Percentiles rank a stretch among this genome's conserved stretches.
Evolutionary conservation across 805 yeast genomes (phyloP).

Genomic region (Candida verbasci): DNA sequence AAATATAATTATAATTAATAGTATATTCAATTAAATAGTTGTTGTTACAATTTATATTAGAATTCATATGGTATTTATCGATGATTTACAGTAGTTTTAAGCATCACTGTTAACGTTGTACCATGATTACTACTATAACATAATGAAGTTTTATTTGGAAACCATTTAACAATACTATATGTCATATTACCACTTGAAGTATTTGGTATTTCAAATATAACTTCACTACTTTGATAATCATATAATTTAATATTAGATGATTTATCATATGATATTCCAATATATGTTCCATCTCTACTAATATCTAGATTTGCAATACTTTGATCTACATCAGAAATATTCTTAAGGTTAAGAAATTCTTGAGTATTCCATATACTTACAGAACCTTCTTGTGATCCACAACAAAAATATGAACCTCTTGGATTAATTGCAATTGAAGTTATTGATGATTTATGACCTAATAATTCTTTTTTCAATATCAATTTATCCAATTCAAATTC

Average conservation of each 20-base stretch:
- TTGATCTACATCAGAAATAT: constrained; percentile 39
- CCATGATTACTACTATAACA: constrained; percentile 29
- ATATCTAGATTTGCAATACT: constrained; percentile 36
- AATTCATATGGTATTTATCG: no score
- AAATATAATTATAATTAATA: no score
- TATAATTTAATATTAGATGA: constrained; percentile 38
- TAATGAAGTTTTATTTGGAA: constrained; percentile 29
- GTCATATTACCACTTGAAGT: constrained; percentile 25
- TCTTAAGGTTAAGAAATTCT: constrained; percentile 31
- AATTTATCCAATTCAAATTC: constrained; percentile 10
- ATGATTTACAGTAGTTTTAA: constrained; percentile 6
- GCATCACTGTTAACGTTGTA: constrained; percentile 22
- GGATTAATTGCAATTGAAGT: constrained; percentile 49
- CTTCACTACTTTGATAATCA: constrained; percentile 24
- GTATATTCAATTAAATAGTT: no score
- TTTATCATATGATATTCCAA: constrained; percentile 43
- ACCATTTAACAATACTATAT: constrained; percentile 28
- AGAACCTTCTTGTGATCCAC: constrained; percentile 57
- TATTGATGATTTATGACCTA: constrained; percentile 48
- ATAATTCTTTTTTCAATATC: constrained; percentile 16
- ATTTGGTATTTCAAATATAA: constrained; percentile 28
- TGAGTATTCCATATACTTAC: constrained; percentile 46
- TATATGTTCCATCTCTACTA: constrained; percentile 42
- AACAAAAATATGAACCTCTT: constrained; percentile 44
- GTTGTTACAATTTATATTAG: no score